Base-by-base conservation (phyloP, 768 basidiomycete species). In the Phlegmacium glaucopus region DNA sequence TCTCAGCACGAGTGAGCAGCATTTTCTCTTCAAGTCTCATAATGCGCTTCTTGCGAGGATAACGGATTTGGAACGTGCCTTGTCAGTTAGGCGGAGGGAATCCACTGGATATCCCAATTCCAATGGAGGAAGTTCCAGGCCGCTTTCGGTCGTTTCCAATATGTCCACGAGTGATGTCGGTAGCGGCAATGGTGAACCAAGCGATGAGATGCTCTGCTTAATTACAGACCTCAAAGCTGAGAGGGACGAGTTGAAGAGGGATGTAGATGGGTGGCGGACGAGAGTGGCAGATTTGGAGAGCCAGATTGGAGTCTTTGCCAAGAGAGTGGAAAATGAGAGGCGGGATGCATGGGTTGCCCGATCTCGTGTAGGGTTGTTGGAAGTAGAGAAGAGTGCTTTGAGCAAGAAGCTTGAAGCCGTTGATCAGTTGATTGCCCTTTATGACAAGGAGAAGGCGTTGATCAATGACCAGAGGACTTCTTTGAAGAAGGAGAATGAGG, bases 21-120 rank as follows among this genome's bases (percentile, higher is more conserved):
- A 89, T 75, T 92, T 91, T 81, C 77, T 90, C 64, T 81, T 83
- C 68, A 87, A 87, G 61, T 87, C 85, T 49, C 90, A 93, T 72
- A 82, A 87, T 50, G 78, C 89, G 44, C 82, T 93, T 53, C 75
- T 92, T 50, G 79, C 84, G 57, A 83, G 90, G 52, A 91, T 92
- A 63, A 82, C 82, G 39, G 88, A 90, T 54, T 71, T 93, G 52
- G 90, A 93, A 65, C 79, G 80, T 54, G 79, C 83, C 18, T 69
- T 88, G 28, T 78, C 75, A 50, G 65, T 64, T 66, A 65, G 64
- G 48, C 64, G 67, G 47, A 61, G 60, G 53, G 69, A 71, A 39
- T 64, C 67, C 47, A 61, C 60, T 44, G 61, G 63, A 10, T 55
- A 54, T 30, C 58, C 64, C 46, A 61, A 53, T 65, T 56, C 62